Base-by-base conservation (phyloP, 2,329 filamentous ascomycete species). In the Arthrobotrys musiformis region DNA sequence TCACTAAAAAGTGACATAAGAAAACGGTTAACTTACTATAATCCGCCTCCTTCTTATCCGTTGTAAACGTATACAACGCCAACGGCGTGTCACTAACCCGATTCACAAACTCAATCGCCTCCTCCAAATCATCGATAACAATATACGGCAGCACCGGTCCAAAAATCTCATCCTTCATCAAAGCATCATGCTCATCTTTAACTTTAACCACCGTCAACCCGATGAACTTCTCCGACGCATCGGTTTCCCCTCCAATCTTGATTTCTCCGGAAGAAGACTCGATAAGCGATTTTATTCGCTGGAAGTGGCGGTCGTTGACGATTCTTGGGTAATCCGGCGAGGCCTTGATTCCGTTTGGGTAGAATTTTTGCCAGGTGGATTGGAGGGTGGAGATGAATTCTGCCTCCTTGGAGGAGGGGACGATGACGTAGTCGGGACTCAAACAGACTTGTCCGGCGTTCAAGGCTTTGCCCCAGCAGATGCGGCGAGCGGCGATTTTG, bases 361-460 rank as follows among this genome's bases (percentile, higher is more conserved):
- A 97, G 85, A 96, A 97, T 70, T 92, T 88, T 62, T 89, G 87
- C 81, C 92, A 87, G 6, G 90, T 88, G 50, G 86, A 87, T 82
- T 92, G 91, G 81, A 98, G 87, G 81, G 92, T 89, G 66, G 89
- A 86, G 79, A 98, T 85, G 81, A 98, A 93, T 28, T 87, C 85
- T 13, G 90, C 86, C 28, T 79, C 77, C 26, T 68, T 72, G 50
- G 70, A 74, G 46, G 79, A 89, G 82, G 98, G 93, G 28, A 97
- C 89, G 62, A 97, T 87, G 63, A 92, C 90, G 84, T 97, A 97
- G 86, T 98, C 97, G 82, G 97, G 93, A 26, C 91, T 93, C 79
- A 97, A 88, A 83, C 95, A 99, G 79, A 97, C 88, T 84, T 99
- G 95, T 24, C 95, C 95, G 2, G 92, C 91, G 82, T 95, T 95